Evolutionary conservation across 2,329 filamentous ascomycete genomes (phyloP).

Genomic region (Phialophora tarda): DNA sequence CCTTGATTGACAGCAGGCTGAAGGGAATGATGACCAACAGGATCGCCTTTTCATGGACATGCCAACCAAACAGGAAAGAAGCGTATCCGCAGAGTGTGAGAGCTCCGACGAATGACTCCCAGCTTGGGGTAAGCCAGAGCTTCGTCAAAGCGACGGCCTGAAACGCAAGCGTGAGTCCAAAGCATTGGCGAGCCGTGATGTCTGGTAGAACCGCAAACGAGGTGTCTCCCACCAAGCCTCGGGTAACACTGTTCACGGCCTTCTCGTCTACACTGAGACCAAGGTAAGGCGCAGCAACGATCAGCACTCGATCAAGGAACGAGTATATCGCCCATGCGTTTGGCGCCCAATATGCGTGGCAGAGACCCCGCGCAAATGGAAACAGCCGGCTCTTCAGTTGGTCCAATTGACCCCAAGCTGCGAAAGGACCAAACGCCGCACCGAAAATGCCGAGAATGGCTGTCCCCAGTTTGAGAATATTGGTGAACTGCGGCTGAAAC

Average conservation of each 20-base stretch:
- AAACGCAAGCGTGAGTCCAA: conserved; percentile 79
- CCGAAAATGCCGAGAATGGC: conserved; percentile 74
- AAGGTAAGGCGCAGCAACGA: conserved; percentile 80
- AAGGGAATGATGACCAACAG: conserved; percentile 94
- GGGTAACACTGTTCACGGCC: conserved; percentile 85
- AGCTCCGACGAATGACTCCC: conserved; percentile 87
- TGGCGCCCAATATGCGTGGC: conserved; percentile 97
- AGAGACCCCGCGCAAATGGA: conserved; percentile 89
- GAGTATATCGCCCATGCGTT: conserved; percentile 98
- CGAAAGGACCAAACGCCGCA: conserved; percentile 89
- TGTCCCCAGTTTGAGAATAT: conserved; percentile 80
- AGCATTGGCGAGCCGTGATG: conserved; percentile 79
- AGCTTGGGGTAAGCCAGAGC: conserved; percentile 78
- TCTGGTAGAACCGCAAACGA: conserved; percentile 92
- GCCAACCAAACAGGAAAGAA: conserved; percentile 97
- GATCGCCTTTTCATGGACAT: conserved; percentile 97
- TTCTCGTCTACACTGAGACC: conserved; percentile 73
- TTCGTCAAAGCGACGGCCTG: conserved; percentile 79
- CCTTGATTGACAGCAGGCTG: conserved; percentile 85
- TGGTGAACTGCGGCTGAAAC: conserved; percentile 69
- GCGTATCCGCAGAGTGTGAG: conserved; percentile 93
- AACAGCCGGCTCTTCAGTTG: conserved; percentile 87
- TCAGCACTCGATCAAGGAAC: conserved; percentile 81
- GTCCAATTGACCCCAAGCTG: conserved; percentile 76
- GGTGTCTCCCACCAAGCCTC: conserved; percentile 90